phyloP scores from a whole-genome alignment of 306 rosid genomes.

The Casuarina cunninghamiana region DNA sequence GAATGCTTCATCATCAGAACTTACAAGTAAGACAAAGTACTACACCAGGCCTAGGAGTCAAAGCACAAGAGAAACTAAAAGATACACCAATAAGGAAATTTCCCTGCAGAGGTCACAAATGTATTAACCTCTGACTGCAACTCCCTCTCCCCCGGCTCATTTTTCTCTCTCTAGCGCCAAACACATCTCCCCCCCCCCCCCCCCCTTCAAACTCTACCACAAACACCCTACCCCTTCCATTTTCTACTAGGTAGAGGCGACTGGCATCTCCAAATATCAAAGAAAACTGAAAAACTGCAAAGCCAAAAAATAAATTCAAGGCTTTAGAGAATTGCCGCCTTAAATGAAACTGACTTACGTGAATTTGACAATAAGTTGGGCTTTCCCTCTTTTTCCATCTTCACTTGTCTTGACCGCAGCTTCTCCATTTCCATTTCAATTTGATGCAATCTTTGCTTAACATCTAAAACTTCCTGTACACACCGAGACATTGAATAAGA shows the following conservation, averaged over 20 bases:
- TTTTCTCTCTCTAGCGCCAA: not conserved
- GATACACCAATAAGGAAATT: not conserved
- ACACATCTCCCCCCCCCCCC: not conserved
- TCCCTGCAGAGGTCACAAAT: not conserved
- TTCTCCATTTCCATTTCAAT: conserved; percentile 22
- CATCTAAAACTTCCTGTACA: conserved; percentile 26
- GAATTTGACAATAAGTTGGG: conserved; percentile 9
- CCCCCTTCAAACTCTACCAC: too few species aligned
- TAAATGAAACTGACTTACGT: conserved; percentile 12
- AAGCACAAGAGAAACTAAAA: not conserved
- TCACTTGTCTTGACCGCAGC: conserved; percentile 27
- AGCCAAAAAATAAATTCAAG: not conserved
- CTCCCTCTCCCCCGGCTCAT: not conserved
- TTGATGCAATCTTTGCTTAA: conserved; percentile 31
- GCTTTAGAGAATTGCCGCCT: not conserved
- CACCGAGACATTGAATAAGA: not conserved
- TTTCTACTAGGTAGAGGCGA: not conserved
- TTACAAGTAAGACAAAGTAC: not conserved
- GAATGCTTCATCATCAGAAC: not conserved
- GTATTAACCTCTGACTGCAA: not conserved
- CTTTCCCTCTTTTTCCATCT: conserved; percentile 18
- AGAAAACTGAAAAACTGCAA: not conserved
- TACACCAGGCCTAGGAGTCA: not conserved
- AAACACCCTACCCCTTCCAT: not conserved
- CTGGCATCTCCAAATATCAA: not conserved